Evolutionary conservation across 768 basidiomycete species (phyloP), one percentile per base, ranked within the genome.

Genomic region (Leccinum imitatum): DNA sequence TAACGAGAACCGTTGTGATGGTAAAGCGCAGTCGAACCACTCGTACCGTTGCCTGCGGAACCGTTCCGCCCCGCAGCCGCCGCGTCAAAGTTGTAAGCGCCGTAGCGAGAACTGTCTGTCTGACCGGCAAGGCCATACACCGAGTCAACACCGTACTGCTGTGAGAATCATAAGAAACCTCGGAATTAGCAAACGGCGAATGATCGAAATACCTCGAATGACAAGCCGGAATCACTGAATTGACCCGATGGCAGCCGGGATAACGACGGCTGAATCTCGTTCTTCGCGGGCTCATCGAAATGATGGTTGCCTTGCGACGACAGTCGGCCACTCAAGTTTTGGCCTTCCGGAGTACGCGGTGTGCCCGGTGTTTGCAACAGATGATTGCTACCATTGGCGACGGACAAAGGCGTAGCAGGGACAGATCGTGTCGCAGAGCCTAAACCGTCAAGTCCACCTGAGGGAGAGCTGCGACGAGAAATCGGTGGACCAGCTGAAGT

Each of bases 1-100:
- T 91, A 93, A 64, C 91, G 87, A 58, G 89, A 80, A 2, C 85
- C 87, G 57, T 87, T 84, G 68, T 91, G 90, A 54, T 90, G 85
- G 69, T 92, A 91, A 35, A 90, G 72, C 8, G 87, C 87, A n/a
- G 85, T 87, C 15, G 88, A 88, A n/a, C 87, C 87, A 41, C 79
- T 82, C 2, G 78, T 72, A 59, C 75, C 77, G 73, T 80, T 61
- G 65, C 54, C 62, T 9, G 39, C 11, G 21, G 74, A 67, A 27
- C 69, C 73, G 13, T 74, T 66, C 56, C 83, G 83, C 19, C 71
- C 76, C 39, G 75, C 71, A 21, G 77, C 41, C 39, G 75, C 71
- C 27, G 77, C 37, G 23, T 88, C 87, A 60, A 85, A 82, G 23
- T 82, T 80, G 61, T 87, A 91, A 17, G 80, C 70, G 62, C 80